Base-by-base conservation (phyloP, 208 protist species). In the Trypanosomatidae sp. region DNA sequence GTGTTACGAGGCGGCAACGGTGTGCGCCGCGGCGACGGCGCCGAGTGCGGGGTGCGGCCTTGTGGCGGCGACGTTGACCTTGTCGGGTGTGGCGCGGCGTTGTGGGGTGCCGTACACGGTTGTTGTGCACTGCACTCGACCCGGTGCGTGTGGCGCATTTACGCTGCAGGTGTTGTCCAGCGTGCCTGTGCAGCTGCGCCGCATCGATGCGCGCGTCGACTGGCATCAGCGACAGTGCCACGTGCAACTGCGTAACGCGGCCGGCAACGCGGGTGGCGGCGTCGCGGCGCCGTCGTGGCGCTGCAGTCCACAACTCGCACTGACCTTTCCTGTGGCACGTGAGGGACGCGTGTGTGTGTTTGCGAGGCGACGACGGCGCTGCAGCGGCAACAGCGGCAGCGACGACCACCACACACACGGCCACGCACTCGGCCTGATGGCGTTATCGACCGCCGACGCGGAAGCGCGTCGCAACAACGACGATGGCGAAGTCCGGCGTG, bases 91-190 rank as follows among this genome's bases (percentile, higher is more conserved):
- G 67, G 47, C 50, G 43, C 70, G 72, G 52, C 53, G 83, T 16
- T 68, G 71, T 13, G 87, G 87, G 8, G 80, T 82, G 74, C 83
- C 87, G 21, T 95, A 90, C 61, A 64, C 88, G 20, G 48, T 95
- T 44, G 75, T 95, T 7, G 82, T 82, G 4, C 84, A 78, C 56
- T 61, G 48, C 33, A 60, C 54, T 11, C 10, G 54, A 3, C 39
- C 61, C 7, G 43, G 25, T 19, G 39, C 46, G 21, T 38, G 23
- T 3, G 43, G 62, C 0, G 47, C 46, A 11, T 95, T 87, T 43
- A 42, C 48, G 18, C 49, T 95, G 19, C 56, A 77, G 38, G 75
- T 79, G 30, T 27, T 67, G 43, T 42, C 55, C 23, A 94, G 90
- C 52, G 53, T 53, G 16, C 55, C 60, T n/a, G 33, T 88, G 39